A percentile compares a stretch with the other conserved stretches of the same genome.
Conservation (phyloP, 2,329 filamentous ascomycete species). For the Macrophomina phaseolina region DNA sequence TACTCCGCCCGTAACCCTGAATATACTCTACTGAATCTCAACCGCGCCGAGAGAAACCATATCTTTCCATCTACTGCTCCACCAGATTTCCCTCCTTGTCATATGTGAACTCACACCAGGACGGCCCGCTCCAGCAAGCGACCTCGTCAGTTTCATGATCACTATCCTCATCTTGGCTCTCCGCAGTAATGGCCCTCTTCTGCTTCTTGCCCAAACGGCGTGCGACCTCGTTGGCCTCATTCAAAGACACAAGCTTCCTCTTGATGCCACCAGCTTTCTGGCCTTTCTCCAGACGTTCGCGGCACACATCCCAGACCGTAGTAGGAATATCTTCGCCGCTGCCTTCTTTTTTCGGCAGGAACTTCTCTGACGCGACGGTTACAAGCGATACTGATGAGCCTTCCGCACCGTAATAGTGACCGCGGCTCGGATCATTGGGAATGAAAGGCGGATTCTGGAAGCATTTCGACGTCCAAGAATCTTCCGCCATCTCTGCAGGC, state of each 20-base stretch:
- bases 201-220: constrained; percentile 50
- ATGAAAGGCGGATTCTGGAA: constrained; percentile 34
- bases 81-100: not conserved
- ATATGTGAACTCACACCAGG: constrained; percentile 11
- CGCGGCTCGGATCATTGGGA: constrained; percentile 24
- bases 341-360: constrained; percentile 30
- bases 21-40: too few species aligned
- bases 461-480: constrained; percentile 53
- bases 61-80: not conserved
- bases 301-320: constrained; percentile 46
- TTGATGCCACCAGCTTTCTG: constrained; percentile 40
- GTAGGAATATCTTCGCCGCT: not conserved
- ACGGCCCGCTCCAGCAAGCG: not conserved
- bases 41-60: not conserved
- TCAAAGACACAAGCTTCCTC: constrained; percentile 61
- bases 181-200: not conserved
- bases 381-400: not conserved
- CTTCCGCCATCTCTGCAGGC: constrained; percentile 70
- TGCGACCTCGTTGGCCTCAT: constrained; percentile 67
- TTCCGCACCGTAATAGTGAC: constrained; percentile 6
- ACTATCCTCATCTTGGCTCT: not conserved
- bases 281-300: constrained; percentile 35
- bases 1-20: too few species aligned
- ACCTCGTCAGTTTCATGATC: not conserved
- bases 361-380: constrained; percentile 25